These are phyloP conservation scores for Verticillium isaacii DNA, from an alignment of 2,329 filamentous ascomycete species.

Conservation along the genomic window DNA sequence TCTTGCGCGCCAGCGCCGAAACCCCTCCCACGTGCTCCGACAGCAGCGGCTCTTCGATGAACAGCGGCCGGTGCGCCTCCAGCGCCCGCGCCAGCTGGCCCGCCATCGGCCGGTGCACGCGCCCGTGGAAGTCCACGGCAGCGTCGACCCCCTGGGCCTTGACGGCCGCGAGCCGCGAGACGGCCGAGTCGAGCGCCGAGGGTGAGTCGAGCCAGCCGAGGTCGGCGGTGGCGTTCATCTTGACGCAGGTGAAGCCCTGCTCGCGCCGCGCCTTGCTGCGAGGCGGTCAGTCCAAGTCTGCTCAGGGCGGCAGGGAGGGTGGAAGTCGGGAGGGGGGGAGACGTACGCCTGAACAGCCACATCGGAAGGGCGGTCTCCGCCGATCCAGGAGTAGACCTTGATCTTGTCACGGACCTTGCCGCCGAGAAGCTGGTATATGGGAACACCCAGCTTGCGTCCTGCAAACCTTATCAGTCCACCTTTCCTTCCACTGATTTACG, in stretches of 20 bases:
- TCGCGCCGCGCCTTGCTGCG: slow-evolving; percentile 44
- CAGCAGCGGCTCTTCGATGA: slow-evolving; percentile 67
- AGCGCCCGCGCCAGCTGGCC: slow-evolving; percentile 66
- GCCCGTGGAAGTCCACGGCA: slow-evolving; percentile 73
- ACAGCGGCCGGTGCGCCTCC: slow-evolving; percentile 65
- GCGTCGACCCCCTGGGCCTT: slow-evolving; percentile 67
- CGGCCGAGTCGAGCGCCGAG: slow-evolving; percentile 53
- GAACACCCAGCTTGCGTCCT: slow-evolving; percentile 51
- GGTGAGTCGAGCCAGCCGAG: slow-evolving; percentile 74
- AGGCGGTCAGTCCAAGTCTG: too few relatives aligned
- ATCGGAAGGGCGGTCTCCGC: slow-evolving; percentile 65
- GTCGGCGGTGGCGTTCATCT: slow-evolving; percentile 78
- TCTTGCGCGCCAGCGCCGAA: slow-evolving; percentile 49
- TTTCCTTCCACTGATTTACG: too few relatives aligned
- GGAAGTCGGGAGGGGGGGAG: too few relatives aligned
- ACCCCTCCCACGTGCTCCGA: slow-evolving; percentile 65
- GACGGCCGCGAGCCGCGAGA: slow-evolving; percentile 64
- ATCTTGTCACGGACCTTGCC: slow-evolving; percentile 68
- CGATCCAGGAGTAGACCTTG: slow-evolving; percentile 75
- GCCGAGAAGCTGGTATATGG: slow-evolving; percentile 69
- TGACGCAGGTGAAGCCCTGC: slow-evolving; percentile 63
- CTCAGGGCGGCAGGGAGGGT: too few relatives aligned
- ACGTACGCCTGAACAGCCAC: slow-evolving; percentile 57
- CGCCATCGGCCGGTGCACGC: slow-evolving; percentile 75
- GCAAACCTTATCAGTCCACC: too few relatives aligned